Conservation (phyloP, 805 yeast species). For the Metschnikowia kunwiensis region DNA sequence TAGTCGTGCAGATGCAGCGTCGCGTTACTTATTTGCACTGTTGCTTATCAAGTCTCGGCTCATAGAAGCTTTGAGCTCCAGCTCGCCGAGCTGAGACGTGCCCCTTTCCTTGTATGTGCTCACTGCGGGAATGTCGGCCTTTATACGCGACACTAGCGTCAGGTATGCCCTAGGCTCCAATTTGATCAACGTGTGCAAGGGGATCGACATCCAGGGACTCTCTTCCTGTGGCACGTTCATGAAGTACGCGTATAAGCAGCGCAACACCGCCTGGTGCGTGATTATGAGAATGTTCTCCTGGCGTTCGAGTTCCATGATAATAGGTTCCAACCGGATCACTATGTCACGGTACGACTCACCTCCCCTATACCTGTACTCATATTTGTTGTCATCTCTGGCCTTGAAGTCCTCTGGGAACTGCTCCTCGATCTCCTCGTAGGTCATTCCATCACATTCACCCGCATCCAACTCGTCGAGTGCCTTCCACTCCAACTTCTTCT, state of each 20-base stretch:
- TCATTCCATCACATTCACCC: conserved; percentile 95
- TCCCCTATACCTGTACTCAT: conserved; percentile 92
- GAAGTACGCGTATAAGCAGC: conserved; percentile 96
- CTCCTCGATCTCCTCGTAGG: conserved; percentile 87
- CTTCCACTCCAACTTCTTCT: conserved; percentile 83
- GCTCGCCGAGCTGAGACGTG: conserved; percentile 62
- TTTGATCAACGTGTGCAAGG: conserved; percentile 89
- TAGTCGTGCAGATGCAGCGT: too few relatives aligned
- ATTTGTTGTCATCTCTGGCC: conserved; percentile 94
- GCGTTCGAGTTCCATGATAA: conserved; percentile 96
- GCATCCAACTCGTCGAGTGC: conserved; percentile 97
- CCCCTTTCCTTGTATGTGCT: conserved; percentile 96
- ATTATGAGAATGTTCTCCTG: conserved; percentile 94
- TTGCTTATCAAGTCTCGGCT: conserved; percentile 51
- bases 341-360: conserved; percentile 97
- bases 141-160: conserved; percentile 82
- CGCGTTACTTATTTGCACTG: conserved; percentile 16
- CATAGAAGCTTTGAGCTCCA: conserved; percentile 36
- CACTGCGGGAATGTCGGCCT: conserved; percentile 97
- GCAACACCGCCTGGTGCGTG: conserved; percentile 94
- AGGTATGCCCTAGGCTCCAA: conserved; percentile 94
- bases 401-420: conserved; percentile 90
- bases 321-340: conserved; percentile 91
- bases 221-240: conserved; percentile 98
- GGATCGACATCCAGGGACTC: conserved; percentile 98